phyloP scores from a whole-genome alignment of 208 protist genomes.

The Trypanosoma melophagium region DNA sequence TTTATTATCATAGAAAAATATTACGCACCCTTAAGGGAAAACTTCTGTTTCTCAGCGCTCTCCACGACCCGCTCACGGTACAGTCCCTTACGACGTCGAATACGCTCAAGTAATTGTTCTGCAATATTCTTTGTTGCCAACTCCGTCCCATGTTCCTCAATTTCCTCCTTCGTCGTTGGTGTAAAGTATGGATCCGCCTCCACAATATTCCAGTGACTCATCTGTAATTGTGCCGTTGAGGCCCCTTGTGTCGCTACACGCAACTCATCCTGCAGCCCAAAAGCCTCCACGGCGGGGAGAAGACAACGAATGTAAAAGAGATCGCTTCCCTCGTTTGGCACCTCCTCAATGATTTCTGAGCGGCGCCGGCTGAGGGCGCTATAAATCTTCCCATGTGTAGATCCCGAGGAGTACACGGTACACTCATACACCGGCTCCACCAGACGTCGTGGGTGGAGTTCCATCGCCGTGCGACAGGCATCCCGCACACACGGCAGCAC shows the following conservation, averaged over 20 bases:
- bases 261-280: conserved; percentile 96
- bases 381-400: conserved; percentile 89
- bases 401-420: conserved; percentile 93
- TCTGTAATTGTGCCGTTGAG: conserved; percentile 95
- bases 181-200: conserved; percentile 96
- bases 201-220: conserved; percentile 92
- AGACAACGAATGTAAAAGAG: conserved; percentile 94
- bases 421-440: conserved; percentile 97
- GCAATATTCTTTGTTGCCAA: conserved; percentile 87
- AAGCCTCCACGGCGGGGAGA: conserved; percentile 96
- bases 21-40: conserved; percentile 87
- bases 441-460: conserved; percentile 88
- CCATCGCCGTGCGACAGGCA: conserved; percentile 93
- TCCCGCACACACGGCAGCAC: conserved; percentile 93
- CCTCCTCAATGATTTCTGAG: conserved; percentile 93
- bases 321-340: conserved; percentile 95
- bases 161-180: conserved; percentile 96
- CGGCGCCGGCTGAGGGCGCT: conserved; percentile 84
- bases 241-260: conserved; percentile 94
- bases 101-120: conserved; percentile 75
- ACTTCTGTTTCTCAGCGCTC: conserved; percentile 89
- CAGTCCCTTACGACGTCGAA: conserved; percentile 87
- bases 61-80: conserved; percentile 83
- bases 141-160: conserved; percentile 94
- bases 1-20: not conserved